Evolutionary conservation across 306 rosid species (phyloP), one percentile per base, ranked within the genome.

Genomic region (Malus sylvestris): DNA sequence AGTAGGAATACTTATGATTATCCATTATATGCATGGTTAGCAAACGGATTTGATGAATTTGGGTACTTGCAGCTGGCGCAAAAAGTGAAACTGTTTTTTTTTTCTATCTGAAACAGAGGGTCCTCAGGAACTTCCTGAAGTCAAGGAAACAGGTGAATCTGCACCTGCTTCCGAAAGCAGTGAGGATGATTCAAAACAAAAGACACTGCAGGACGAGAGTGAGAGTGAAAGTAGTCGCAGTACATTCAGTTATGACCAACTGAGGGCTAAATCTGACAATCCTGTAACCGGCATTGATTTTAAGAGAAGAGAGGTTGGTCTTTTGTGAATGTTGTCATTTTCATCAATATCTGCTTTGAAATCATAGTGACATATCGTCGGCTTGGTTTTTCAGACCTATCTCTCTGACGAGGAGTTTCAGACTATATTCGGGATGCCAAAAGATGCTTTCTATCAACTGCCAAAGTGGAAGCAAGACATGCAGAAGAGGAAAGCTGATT

Each of bases 381-480:
- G 29, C 62, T 77, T 75, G 20, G 62, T 52, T 76, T 75, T 62
- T 25, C 78, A 96, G 99, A 86, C 97, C 65, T 96, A 96, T 82
- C 93, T 96, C 74, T 87, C 99, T 9, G 98, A 87, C 0, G 88
- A 87, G 70, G 99, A 96, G 76, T 96, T 96, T 49, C 85, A 78
- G 65, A 76, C 87, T 40, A 72, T 92, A 76, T 89, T 96, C 79
- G 93, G 89, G 81, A 81, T 86, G 79, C 40, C 79, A n/a, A 96
- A 92, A 81, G 99, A 87, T 76, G 90, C 89, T 70, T 96, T 96
- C 93, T 76, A 88, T 52, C 91, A 86, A 85, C 82, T 88, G 81
- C 99, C 99, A 27, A 89, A 83, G 84, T 96, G 99, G 99, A 96
- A 96, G 87, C 99, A 96, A 91, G 99, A 92, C 82, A 84, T 96